Evolutionary conservation across 805 yeast species (phyloP).

Genomic region (Kodamaea lidongshanica): DNA sequence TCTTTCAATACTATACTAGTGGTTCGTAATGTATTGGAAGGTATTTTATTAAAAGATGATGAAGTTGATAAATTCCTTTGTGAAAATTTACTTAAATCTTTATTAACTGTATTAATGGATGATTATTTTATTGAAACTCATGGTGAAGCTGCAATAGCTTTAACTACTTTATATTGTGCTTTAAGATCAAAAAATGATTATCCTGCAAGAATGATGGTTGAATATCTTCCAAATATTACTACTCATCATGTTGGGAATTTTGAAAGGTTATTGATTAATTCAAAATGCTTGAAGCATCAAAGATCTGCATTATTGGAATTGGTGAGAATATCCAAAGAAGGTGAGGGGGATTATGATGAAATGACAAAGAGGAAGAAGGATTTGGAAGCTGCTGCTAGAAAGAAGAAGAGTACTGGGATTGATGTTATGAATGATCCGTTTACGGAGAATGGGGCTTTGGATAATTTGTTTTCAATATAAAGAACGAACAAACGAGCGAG

Average conservation of each 20-base stretch:
- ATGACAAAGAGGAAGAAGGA: conserved; percentile 48
- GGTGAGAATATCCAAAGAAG: conserved; percentile 54
- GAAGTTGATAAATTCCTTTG: conserved; percentile 69
- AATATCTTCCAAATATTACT: conserved; percentile 48
- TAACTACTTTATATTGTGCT: conserved; percentile 72
- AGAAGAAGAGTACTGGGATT: conserved; percentile 35
- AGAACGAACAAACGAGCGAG: neutral
- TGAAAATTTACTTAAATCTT: conserved; percentile 61
- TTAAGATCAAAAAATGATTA: conserved; percentile 62
- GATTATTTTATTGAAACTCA: conserved; percentile 81
- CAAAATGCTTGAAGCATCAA: conserved; percentile 72
- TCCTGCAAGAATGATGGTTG: conserved; percentile 57
- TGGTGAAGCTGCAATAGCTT: conserved; percentile 84
- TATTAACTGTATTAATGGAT: conserved; percentile 62
- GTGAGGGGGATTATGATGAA: conserved; percentile 32
- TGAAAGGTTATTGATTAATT: conserved; percentile 55
- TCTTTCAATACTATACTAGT: conserved; percentile 84
- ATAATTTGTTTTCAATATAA: conserved; percentile 41
- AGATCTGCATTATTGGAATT: conserved; percentile 73
- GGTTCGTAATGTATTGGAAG: conserved; percentile 65
- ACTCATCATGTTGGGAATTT: conserved; percentile 55
- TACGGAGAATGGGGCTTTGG: conserved; percentile 62
- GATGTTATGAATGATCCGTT: conserved; percentile 70
- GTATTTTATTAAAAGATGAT: conserved; percentile 60
- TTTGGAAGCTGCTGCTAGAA: conserved; percentile 46